These are phyloP conservation scores for Nosema muscidifuracis DNA, from an alignment of 371 early-diverging fungal species.

Conservation along the genomic window DNA sequence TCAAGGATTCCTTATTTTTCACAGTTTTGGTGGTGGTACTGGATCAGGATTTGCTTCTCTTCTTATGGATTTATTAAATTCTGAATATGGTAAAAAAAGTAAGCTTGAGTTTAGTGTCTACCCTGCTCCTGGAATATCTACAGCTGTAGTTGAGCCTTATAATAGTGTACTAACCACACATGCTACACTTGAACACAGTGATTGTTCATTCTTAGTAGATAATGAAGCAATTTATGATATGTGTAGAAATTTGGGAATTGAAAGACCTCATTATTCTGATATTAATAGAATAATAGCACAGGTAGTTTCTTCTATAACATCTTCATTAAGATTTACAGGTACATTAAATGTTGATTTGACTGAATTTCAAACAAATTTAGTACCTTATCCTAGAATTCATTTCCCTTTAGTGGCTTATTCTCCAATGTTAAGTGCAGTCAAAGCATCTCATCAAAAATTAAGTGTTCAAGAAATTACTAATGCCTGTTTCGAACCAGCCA, in stretches of 20 bases:
- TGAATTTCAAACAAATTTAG: conserved; percentile 91
- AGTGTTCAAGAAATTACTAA: conserved; percentile 78
- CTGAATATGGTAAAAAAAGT: conserved; percentile 93
- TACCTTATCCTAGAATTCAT: conserved; percentile 85
- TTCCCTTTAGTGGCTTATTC: conserved; percentile 87
- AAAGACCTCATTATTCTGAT: conserved; percentile 88
- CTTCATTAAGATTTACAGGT: conserved; percentile 86
- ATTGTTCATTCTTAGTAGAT: conserved; percentile 97
- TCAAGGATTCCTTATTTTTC: conserved; percentile 71
- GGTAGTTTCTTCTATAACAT: conserved; percentile 97
- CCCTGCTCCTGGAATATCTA: conserved; percentile 93
- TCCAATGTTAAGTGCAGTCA: conserved; percentile 77
- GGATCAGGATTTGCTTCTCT: conserved; percentile 96
- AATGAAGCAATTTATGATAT: conserved; percentile 90
- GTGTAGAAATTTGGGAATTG: conserved; percentile 93
- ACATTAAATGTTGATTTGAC: conserved; percentile 85
- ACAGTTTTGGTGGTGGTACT: conserved; percentile 95
- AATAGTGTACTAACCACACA: conserved; percentile 94
- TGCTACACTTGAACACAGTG: conserved; percentile 87
- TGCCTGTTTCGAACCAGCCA: conserved; percentile 81
- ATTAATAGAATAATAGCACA: conserved; percentile 96
- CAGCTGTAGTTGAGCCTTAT: conserved; percentile 82
- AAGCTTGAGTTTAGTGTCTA: conserved; percentile 96
- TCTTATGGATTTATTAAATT: conserved; percentile 84
- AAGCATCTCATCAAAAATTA: conserved; percentile 81